Evolutionary conservation across 441 rosid species (phyloP), one percentile per base, ranked within the genome.

Genomic region (Pelargonium myrrhifolium): DNA sequence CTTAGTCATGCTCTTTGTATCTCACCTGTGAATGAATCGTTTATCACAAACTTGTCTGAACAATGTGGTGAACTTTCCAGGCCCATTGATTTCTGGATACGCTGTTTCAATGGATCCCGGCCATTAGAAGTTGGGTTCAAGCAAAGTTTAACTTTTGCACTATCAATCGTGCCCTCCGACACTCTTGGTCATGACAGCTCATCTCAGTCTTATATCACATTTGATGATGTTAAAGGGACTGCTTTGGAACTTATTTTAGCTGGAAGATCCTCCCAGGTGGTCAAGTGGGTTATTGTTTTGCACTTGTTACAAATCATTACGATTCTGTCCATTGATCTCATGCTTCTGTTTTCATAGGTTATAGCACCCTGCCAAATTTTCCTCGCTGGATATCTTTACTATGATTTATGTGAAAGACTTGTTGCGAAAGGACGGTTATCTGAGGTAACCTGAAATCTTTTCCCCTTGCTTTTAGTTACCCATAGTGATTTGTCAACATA

Each of bases 1-100:
- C 86, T 90, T 40, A 84, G 86, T 75, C 98, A 92, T 78, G 86
- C 89, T 21, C 90, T 92, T 69, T 95, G 98, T 75, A 74, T 76
- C 69, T 82, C 96, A 67, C 96, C 98, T 43, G 72, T 95, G 59
- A 78, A 79, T 77, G 90, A 92, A 47, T 84, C 77, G 65, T 80
- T 92, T 56, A 76, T 82, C 37, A 53, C 11, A 31, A 82, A 68
- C 65, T 74, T 88, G 69, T 79, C 87, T 68, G 86, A 76, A 71
- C 76, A 79, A 53, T 77, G 62, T 74, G 87, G 87, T 63, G 89
- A 83, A 69, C 72, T 64, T 68, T 81, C 81, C 37, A 80, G 70
- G 58, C 72, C 85, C 55, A 72, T 86, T 71, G 84, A 80, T 70
- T 89, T 80, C 75, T 95, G 99, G 99, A 78, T 83, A 71, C 26